Base-by-base conservation (phyloP, 495 filamentous ascomycete species). In the Ascodesmis nigricans region DNA sequence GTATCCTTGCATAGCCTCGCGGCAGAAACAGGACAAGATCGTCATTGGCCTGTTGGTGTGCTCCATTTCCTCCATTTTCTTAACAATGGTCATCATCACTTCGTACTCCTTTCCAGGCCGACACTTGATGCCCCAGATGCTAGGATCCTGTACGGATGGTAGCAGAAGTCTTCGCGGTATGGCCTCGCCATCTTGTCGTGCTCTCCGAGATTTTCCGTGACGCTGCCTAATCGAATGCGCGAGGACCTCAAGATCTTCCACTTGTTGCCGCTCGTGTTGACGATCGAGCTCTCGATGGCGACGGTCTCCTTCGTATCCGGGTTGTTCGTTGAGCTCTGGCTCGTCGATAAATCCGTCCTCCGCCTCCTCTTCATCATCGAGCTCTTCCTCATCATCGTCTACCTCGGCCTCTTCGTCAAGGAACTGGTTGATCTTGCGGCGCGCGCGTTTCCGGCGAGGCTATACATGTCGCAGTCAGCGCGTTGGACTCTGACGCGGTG, bases 381-480 rank as follows among this genome's bases (percentile, higher is more conserved):
- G 80, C 33, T 81, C 80, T 39, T 69, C 75, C 31, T 91, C 84
- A 36, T 95, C 84, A 30, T 97, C 84, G 35, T 78, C 60, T 20
- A 78, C 84, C 42, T 92, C 84, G 48, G 84, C 84, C 60, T 93
- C 87, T 41, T 78, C 75, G 65, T 97, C 87, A 57, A 97, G 65
- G 69, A 91, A 93, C 31, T 70, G 65, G 41, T 76, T 73, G 34
- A 77, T 65, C 35, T 62, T 65, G 41, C 73, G 69, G 36, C 61
- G 58, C 50, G 67, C 63, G 29, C 82, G 76, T 53, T 93, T 93
- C 40, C 70, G 41, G 28, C 31, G 36, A 3, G 28, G 37, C 38
- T 40, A 27, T 27, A 31, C 21, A 28, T 39, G 15, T 15, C 23
- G 23, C 26, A 21, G 21, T 42, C 14, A 36, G 25, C 23, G 17